These are phyloP conservation scores for Nymphaea colorata DNA, from an alignment of 164 flowering plant species.

Conservation along the genomic window DNA sequence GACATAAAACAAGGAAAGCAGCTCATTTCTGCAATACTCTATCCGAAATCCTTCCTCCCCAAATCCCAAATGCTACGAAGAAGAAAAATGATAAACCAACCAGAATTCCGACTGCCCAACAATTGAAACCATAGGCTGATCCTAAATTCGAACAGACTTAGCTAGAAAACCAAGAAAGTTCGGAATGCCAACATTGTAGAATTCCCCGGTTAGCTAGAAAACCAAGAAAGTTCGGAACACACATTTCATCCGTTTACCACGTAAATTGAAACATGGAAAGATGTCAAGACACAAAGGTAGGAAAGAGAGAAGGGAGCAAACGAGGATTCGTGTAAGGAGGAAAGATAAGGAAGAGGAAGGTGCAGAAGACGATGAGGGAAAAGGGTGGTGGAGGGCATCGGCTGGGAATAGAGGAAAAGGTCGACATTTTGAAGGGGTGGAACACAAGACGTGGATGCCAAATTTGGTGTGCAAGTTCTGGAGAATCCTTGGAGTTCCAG, in stretches of 20 bases:
- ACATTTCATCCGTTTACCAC: too few species aligned
- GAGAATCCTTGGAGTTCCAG: neutral
- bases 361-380: too few species aligned
- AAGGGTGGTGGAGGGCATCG: neutral
- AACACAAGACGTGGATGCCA: neutral
- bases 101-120: too few species aligned
- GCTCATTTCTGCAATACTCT: neutral
- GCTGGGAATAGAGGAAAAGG: neutral
- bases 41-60: neutral
- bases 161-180: too few species aligned
- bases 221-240: too few species aligned
- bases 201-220: too few species aligned
- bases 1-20: neutral
- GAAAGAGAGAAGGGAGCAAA: too few species aligned
- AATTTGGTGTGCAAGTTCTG: neutral
- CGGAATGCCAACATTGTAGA: too few species aligned
- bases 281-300: too few species aligned
- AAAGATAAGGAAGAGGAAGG: neutral
- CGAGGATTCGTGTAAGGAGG: neutral
- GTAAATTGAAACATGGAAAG: too few species aligned
- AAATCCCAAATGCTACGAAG: neutral
- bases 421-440: neutral
- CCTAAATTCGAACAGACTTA: too few species aligned
- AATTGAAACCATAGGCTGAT: too few species aligned
- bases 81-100: neutral